phyloP scores from a whole-genome alignment of 176 grass and related monocot species.

The Aegilops umbellulata region DNA sequence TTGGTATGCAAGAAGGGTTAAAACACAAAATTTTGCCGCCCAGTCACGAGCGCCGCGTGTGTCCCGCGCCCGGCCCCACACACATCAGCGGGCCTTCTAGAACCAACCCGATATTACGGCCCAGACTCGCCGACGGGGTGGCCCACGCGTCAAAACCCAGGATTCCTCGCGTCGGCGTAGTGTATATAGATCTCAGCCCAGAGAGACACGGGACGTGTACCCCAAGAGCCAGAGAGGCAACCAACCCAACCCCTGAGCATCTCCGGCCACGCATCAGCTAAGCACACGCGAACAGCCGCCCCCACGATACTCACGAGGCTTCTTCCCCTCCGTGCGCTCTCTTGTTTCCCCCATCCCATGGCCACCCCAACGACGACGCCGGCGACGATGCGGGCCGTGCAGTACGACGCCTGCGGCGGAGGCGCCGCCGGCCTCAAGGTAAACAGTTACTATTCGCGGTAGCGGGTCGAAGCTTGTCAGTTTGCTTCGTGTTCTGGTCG shows the following conservation, averaged over 20 bases:
- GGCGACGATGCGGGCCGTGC: constrained; percentile 40
- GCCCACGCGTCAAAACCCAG: constrained; percentile 5
- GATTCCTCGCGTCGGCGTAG: neutral
- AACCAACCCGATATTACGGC: neutral
- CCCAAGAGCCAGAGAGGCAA: neutral
- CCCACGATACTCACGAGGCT: neutral
- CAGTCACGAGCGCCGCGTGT: neutral
- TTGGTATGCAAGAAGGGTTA: no score
- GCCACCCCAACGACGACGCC: neutral
- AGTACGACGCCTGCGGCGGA: constrained; percentile 39
- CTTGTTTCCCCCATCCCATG: constrained; percentile 3
- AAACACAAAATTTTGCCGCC: no score
- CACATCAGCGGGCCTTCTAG: neutral
- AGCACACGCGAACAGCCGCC: neutral
- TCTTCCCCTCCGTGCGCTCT: neutral
- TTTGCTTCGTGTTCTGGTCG: neutral
- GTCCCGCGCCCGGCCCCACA: neutral
- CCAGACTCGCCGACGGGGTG: neutral
- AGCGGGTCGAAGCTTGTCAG: neutral
- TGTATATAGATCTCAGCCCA: neutral
- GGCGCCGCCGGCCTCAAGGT: constrained; percentile 39
- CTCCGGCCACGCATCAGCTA: neutral
- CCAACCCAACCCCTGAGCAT: neutral
- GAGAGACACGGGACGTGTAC: neutral
- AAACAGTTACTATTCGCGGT: neutral